phyloP scores from a whole-genome alignment of 192 early-diverging fungal genomes.

The Kickxella alabastrina region DNA sequence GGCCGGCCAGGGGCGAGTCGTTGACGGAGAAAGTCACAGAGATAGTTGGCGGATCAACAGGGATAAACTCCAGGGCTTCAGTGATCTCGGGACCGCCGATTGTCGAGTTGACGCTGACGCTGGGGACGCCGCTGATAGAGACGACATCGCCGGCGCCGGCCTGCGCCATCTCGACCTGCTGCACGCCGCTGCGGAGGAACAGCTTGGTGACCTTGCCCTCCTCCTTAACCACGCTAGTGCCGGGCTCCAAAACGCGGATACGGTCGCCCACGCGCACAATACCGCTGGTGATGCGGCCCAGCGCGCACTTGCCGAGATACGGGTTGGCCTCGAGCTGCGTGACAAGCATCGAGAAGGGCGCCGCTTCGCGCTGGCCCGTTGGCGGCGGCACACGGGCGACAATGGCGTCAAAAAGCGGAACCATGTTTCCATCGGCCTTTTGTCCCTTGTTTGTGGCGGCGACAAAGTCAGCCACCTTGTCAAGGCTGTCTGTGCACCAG shows the following conservation, averaged over 20 bases:
- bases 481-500: constrained; percentile 64
- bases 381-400: constrained; percentile 66
- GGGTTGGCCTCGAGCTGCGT: constrained; percentile 82
- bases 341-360: constrained; percentile 77
- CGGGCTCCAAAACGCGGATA: constrained; percentile 69
- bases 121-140: constrained; percentile 69
- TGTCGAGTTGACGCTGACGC: constrained; percentile 76
- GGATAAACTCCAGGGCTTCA: constrained; percentile 66
- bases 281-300: constrained; percentile 73
- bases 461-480: constrained; percentile 15
- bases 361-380: constrained; percentile 54
- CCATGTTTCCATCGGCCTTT: constrained; percentile 50
- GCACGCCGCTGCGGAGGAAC: constrained; percentile 68
- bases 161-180: constrained; percentile 65
- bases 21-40: constrained; percentile 83
- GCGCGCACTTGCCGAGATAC: constrained; percentile 78
- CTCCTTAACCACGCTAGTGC: constrained; percentile 58
- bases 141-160: constrained; percentile 84
- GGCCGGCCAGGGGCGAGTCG: constrained; percentile 79
- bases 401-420: constrained; percentile 72
- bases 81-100: constrained; percentile 57
- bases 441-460: constrained; percentile 7
- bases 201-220: constrained; percentile 73
- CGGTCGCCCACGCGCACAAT: constrained; percentile 66
- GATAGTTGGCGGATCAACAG: constrained; percentile 83